Base-by-base conservation (phyloP, 2,329 filamentous ascomycete genomes). In the Colletotrichum sansevieriae region DNA sequence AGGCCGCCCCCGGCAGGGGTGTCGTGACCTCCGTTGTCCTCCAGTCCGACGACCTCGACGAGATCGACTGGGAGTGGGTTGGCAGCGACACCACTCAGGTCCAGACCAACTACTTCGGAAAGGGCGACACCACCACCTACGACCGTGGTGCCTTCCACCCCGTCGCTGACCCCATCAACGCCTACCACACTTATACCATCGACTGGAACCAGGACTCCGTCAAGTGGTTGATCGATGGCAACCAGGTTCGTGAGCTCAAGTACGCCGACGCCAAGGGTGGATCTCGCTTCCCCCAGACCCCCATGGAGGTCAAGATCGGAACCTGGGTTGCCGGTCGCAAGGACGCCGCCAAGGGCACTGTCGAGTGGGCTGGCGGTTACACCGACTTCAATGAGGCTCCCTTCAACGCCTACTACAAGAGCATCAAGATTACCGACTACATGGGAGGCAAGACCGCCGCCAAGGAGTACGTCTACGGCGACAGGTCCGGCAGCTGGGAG, bases 31-130 rank as follows among this genome's bases (percentile, higher is more conserved):
- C 92, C 72, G 87, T 93, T 46, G 94, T 98, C 47, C 84, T 99
- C 72, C 92, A 97, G 83, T 98, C 94, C 2, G 94, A 97, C 75
- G 89, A 91, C 76, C 87, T 97, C 35, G 95, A 98, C 78, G 94
- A 97, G 85, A 96, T 98, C 71, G 95, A 98, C 80, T 97, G 94
- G 92, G 95, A 98, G 81, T 97, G 93, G 91, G 86, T 98, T 67
- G 96, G 95, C 67, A 90, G 89, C 61, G 88, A 93, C 76, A 82
- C 86, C 72, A 80, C 84, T 33, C 85, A 95, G 78, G 94, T 95
- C 37, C 95, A 98, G 83, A 92, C 89, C 78, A 97, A 97, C 83
- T 97, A 94, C 83, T 93, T 92, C 80, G 88, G 89, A 82, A 92
- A 93, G 83, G 92, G 91, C 68, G 82, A 92, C 79, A 89, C 87